These are phyloP conservation scores for Ramaria sp. DNA, from an alignment of 768 basidiomycete species.

Conservation along the genomic window DNA sequence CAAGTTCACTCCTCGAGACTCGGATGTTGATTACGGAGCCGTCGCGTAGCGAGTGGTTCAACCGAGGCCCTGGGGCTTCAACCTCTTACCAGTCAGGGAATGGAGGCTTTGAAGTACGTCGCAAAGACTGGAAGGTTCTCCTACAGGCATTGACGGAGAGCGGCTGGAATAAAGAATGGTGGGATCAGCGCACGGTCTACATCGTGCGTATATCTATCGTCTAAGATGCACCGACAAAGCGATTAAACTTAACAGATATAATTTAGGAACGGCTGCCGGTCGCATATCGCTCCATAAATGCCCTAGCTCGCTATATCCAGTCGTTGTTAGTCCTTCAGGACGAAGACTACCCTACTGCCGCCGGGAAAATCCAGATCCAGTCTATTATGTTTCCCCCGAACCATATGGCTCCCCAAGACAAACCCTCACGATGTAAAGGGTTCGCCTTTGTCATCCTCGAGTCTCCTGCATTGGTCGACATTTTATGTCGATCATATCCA, in stretches of 20 bases:
- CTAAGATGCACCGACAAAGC: not conserved
- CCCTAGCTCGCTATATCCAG: constrained; percentile 35
- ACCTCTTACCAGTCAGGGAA: constrained; percentile 20
- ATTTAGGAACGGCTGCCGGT: constrained; percentile 61
- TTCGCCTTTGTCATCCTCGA: constrained; percentile 62
- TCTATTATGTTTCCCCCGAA: constrained; percentile 49
- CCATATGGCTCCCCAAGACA: constrained; percentile 46
- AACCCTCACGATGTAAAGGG: constrained; percentile 53
- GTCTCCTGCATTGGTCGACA: constrained; percentile 26
- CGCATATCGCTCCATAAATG: constrained; percentile 39
- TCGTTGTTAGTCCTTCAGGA: constrained; percentile 20
- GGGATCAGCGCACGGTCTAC: constrained; percentile 59
- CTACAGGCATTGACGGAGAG: constrained; percentile 15
- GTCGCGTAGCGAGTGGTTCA: constrained; percentile 21
- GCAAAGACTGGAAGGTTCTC: constrained; percentile 32
- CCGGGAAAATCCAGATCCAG: constrained; percentile 30
- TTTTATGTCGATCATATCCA: constrained; percentile 44
- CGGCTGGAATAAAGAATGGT: constrained; percentile 31
- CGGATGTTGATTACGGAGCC: constrained; percentile 46
- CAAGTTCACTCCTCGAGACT: constrained; percentile 40
- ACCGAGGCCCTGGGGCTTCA: constrained; percentile 26
- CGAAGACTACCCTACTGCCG: not conserved
- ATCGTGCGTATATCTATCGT: constrained; percentile 35
- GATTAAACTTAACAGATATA: not conserved
- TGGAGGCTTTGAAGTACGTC: constrained; percentile 58